phyloP scores from a whole-genome alignment of 2,329 filamentous ascomycete species.

The Fusarium nygamai region DNA sequence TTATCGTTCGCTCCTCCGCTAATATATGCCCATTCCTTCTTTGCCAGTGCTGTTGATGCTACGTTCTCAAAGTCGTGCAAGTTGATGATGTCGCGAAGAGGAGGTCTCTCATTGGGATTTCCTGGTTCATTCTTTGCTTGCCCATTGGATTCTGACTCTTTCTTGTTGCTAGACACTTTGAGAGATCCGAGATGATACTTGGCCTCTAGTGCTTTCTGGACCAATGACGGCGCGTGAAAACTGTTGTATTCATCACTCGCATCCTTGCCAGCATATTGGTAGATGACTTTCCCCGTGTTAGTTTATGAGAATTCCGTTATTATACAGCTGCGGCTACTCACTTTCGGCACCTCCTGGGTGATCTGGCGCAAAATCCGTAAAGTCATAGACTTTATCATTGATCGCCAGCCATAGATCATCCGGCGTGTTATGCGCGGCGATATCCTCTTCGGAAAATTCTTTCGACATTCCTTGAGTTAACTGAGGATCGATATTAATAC shows the following conservation, averaged over 20 bases:
- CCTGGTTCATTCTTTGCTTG: neutral
- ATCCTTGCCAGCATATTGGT: constrained; percentile 39
- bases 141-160: accelerated
- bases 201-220: constrained; percentile 25
- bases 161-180: neutral
- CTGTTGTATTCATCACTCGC: constrained; percentile 39
- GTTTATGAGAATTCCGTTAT: accelerated
- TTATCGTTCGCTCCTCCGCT: constrained; percentile 40
- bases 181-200: neutral
- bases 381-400: constrained; percentile 72
- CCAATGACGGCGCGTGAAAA: constrained; percentile 36
- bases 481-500: accelerated
- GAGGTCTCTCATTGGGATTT: neutral
- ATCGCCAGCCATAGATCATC: constrained; percentile 73
- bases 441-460: constrained; percentile 52
- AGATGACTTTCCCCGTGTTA: constrained; percentile 33
- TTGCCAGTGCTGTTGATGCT: constrained; percentile 10
- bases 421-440: constrained; percentile 57
- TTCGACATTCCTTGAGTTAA: neutral
- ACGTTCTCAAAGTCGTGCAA: constrained; percentile 41
- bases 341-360: constrained; percentile 39
- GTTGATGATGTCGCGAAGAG: constrained; percentile 32
- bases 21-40: constrained; percentile 41
- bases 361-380: constrained; percentile 36
- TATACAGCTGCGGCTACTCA: neutral